Evolutionary conservation across 805 yeast species (phyloP).

Genomic region (Zygoascus flipseniorum): DNA sequence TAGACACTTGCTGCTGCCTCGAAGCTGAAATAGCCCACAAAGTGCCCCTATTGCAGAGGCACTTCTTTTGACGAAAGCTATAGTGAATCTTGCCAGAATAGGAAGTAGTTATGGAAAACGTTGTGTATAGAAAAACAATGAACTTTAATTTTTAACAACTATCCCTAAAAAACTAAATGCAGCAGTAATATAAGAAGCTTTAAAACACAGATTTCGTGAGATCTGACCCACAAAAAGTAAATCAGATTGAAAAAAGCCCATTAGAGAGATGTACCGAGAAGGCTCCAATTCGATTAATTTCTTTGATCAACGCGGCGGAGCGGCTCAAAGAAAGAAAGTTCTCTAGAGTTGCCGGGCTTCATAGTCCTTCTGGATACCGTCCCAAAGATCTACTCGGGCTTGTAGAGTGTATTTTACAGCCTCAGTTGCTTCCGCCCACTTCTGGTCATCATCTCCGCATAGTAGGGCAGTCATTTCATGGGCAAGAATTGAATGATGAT

Average conservation of each 20-base stretch:
- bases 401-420: conserved; percentile 14
- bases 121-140: not conserved
- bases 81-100: not conserved
- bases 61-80: too few species aligned
- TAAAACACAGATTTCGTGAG: not conserved
- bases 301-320: not conserved
- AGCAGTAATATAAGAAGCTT: not conserved
- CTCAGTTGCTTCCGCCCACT: conserved; percentile 16
- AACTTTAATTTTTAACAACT: not conserved
- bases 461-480: conserved; percentile 17
- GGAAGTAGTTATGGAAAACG: not conserved
- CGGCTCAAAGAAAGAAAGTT: not conserved
- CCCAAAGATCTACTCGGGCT: conserved; percentile 16
- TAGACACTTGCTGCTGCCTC: too few species aligned
- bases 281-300: not conserved
- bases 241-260: not conserved
- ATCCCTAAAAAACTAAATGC: not conserved
- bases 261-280: not conserved
- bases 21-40: too few species aligned
- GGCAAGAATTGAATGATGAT: conserved; percentile 17
- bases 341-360: not conserved
- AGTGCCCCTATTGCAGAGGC: too few species aligned
- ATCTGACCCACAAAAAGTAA: not conserved
- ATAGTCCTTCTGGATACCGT: conserved; percentile 10
- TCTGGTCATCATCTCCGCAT: conserved; percentile 15